Conservation (phyloP, 495 filamentous ascomycete species). For the Neurospora sp. region DNA sequence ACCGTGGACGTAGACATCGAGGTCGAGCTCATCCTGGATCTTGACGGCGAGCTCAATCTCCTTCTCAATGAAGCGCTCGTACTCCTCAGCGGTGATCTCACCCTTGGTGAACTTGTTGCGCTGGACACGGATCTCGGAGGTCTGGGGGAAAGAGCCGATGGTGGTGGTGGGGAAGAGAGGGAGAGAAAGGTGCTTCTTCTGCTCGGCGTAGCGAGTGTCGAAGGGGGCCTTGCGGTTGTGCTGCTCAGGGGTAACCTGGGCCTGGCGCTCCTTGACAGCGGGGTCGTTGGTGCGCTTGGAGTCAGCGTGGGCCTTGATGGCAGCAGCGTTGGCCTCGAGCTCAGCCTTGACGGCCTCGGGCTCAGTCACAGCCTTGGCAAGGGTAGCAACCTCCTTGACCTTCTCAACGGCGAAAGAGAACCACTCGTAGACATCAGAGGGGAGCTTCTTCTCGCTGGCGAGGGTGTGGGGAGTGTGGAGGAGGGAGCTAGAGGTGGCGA, state of each 20-base stretch:
- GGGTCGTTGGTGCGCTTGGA: constrained; percentile 95
- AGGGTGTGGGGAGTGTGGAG: constrained; percentile 97
- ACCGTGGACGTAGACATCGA: constrained; percentile 91
- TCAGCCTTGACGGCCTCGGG: constrained; percentile 73
- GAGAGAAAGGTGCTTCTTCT: constrained; percentile 80
- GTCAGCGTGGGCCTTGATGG: constrained; percentile 74
- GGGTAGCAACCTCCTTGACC: constrained; percentile 76
- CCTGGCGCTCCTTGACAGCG: constrained; percentile 88
- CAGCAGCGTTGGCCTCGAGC: constrained; percentile 90
- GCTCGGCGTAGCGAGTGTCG: constrained; percentile 67
- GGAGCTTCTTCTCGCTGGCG: constrained; percentile 92
- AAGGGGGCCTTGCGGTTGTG: constrained; percentile 90
- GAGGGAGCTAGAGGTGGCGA: constrained; percentile 91
- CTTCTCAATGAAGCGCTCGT: constrained; percentile 97
- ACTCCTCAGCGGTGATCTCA: constrained; percentile 82
- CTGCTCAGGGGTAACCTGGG: constrained; percentile 68
- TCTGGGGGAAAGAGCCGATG: constrained; percentile 98
- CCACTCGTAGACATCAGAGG: constrained; percentile 87
- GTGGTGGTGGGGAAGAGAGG: constrained; percentile 98
- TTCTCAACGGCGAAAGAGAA: constrained; percentile 98
- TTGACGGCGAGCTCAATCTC: constrained; percentile 88
- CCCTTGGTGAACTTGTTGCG: constrained; percentile 97
- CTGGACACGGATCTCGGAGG: constrained; percentile 90
- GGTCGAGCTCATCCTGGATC: constrained; percentile 93
- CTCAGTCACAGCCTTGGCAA: constrained; percentile 92